Evolutionary conservation across 2,329 filamentous ascomycete genomes (phyloP).

Genomic region (Penicillium palitans): DNA sequence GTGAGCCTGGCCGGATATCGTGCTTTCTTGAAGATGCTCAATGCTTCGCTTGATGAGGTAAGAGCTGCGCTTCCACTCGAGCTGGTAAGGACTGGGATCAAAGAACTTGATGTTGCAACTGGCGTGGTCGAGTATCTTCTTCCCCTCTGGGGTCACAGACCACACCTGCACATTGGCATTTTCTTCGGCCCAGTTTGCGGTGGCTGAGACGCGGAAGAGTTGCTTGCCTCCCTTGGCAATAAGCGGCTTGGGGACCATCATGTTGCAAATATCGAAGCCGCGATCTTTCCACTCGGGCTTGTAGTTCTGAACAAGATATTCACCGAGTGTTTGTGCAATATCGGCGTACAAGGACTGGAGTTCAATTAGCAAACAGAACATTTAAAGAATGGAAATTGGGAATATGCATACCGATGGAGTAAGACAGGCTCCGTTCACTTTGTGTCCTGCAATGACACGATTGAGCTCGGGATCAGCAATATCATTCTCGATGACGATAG

Average conservation of each 20-base stretch:
- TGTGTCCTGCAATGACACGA: conserved; percentile 40
- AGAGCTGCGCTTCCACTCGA: conserved; percentile 57
- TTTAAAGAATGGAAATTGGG: conserved; percentile 7
- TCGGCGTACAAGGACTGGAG: conserved; percentile 39
- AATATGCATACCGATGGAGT: conserved; percentile 33
- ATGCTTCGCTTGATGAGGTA: conserved; percentile 69
- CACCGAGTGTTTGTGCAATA: conserved; percentile 39
- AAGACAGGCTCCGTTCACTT: conserved; percentile 38
- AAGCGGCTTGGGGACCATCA: conserved; percentile 53
- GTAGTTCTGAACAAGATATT: conserved; percentile 37
- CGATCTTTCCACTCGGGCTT: conserved; percentile 34
- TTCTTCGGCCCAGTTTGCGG: conserved; percentile 37
- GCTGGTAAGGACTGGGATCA: conserved; percentile 26
- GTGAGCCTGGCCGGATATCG: conserved; percentile 65
- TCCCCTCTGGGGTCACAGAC: conserved; percentile 41
- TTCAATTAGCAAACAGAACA: neutral
- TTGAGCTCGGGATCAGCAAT: conserved; percentile 36
- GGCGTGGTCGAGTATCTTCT: conserved; percentile 41
- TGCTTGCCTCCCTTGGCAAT: conserved; percentile 51
- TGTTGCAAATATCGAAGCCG: conserved; percentile 38
- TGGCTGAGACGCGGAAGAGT: conserved; percentile 40
- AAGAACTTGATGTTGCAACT: conserved; percentile 38
- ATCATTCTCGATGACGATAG: conserved; percentile 39
- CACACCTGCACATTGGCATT: conserved; percentile 35
- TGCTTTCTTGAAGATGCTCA: conserved; percentile 59